Conservation (phyloP, 1,139 yeast genomes). For the Saccharomyces pastorianus region DNA sequence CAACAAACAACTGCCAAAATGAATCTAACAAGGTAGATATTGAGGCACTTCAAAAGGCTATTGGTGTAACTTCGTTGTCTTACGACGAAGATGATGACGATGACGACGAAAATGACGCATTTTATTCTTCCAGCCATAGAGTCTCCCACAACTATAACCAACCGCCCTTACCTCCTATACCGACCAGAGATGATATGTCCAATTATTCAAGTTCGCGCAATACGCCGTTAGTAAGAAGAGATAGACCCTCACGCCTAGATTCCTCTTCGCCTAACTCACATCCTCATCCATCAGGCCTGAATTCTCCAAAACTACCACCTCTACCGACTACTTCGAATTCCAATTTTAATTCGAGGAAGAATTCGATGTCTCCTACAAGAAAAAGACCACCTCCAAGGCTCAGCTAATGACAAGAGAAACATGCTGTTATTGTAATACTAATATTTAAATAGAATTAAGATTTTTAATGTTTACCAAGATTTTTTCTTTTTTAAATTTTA, state of each 20-base stretch:
- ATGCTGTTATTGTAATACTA: neutral
- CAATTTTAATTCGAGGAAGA: slow-evolving; percentile 15
- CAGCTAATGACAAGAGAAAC: neutral
- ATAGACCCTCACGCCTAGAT: neutral
- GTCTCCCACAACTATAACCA: slow-evolving; percentile 9
- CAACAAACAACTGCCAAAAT: slow-evolving; percentile 8
- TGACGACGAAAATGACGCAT: slow-evolving; percentile 6
- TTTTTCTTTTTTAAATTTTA: neutral
- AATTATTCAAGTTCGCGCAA: neutral
- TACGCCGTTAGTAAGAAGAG: neutral
- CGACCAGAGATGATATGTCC: slow-evolving; percentile 11
- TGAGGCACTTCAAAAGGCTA: slow-evolving; percentile 31
- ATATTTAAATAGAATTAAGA: neutral
- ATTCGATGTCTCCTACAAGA: slow-evolving; percentile 18
- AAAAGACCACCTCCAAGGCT: slow-evolving; percentile 25
- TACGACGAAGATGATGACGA: slow-evolving; percentile 11
- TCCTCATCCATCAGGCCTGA: slow-evolving; percentile 18
- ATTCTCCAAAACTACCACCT: slow-evolving; percentile 22
- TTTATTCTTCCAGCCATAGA: neutral
- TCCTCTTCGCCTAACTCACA: slow-evolving; percentile 16
- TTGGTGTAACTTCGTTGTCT: slow-evolving; percentile 24
- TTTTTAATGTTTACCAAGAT: neutral
- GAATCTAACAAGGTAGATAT: slow-evolving; percentile 24
- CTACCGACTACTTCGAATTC: slow-evolving; percentile 12
- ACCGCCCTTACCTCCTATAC: slow-evolving; percentile 28